Evolutionary conservation across 2,329 filamentous ascomycete genomes (phyloP).

Genomic region (Aspergillus sojae): DNA sequence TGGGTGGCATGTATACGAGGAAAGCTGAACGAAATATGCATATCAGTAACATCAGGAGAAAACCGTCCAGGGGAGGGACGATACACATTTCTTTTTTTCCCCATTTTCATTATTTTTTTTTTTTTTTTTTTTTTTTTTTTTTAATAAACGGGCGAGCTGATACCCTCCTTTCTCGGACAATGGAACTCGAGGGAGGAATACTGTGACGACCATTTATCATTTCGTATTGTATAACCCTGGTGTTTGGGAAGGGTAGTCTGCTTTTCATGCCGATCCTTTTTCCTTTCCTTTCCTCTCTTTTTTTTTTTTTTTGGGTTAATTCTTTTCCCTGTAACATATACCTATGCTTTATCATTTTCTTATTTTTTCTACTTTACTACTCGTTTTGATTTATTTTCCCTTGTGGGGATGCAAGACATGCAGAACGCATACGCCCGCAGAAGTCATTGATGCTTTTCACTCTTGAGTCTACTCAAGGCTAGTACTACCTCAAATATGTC

Average conservation of each 20-base stretch:
- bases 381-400: not conserved
- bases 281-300: not conserved
- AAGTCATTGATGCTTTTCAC: not conserved
- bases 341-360: constrained; percentile 14
- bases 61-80: not conserved
- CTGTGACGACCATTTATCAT: constrained; percentile 24
- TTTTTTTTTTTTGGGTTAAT: constrained; percentile 4
- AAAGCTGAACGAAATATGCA: constrained; percentile 33
- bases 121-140: constrained; percentile 7
- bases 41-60: constrained; percentile 5
- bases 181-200: constrained; percentile 19
- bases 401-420: not conserved
- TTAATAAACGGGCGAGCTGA: constrained; percentile 25
- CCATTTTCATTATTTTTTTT: not conserved
- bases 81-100: constrained; percentile 10
- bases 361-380: not conserved
- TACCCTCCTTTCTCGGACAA: constrained; percentile 27
- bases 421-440: not conserved
- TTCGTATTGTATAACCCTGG: constrained; percentile 22
- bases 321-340: constrained; percentile 23
- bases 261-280: constrained; percentile 3
- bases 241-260: constrained; percentile 18
- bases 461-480: not conserved
- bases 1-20: constrained; percentile 64
- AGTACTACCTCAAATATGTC: not conserved